phyloP scores from a whole-genome alignment of 257 asterid species.

The Fraxinus quadrangulata region DNA sequence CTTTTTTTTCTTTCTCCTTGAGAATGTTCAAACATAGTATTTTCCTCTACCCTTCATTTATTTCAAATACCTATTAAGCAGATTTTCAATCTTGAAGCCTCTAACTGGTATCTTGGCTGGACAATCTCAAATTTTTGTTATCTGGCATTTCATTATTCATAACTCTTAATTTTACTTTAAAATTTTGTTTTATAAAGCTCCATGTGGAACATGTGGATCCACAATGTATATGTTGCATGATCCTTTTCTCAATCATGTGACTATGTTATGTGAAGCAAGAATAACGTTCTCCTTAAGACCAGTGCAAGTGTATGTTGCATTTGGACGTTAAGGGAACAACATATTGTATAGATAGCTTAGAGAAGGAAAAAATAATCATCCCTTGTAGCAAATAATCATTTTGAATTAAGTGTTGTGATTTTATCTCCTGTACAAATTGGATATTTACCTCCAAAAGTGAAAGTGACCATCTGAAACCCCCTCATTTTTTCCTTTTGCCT shows the following conservation, averaged over 20 bases:
- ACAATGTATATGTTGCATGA: conserved; percentile 24
- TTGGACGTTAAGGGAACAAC: conserved; percentile 41
- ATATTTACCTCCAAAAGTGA: not conserved
- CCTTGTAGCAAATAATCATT: not conserved
- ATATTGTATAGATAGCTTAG: conserved; percentile 19
- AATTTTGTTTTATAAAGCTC: not conserved
- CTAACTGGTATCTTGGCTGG: not conserved
- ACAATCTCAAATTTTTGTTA: not conserved
- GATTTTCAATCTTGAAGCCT: not conserved
- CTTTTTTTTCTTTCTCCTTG: not conserved
- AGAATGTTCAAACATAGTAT: not conserved
- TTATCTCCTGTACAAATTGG: not conserved
- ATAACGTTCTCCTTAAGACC: conserved; percentile 36
- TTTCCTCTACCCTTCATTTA: not conserved
- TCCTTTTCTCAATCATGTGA: conserved; percentile 15
- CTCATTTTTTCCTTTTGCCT: not conserved
- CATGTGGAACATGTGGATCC: conserved; percentile 15
- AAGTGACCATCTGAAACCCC: not conserved
- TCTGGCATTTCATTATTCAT: not conserved
- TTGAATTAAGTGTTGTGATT: not conserved
- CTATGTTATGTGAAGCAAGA: conserved; percentile 28
- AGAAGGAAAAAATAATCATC: not conserved
- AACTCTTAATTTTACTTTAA: not conserved
- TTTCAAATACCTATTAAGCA: not conserved
- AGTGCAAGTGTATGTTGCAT: conserved; percentile 30